A percentile compares a stretch with the other conserved stretches of the same genome.
Conservation (phyloP, 169 alveolate genomes). For the Amoebophrya sp. region DNA sequence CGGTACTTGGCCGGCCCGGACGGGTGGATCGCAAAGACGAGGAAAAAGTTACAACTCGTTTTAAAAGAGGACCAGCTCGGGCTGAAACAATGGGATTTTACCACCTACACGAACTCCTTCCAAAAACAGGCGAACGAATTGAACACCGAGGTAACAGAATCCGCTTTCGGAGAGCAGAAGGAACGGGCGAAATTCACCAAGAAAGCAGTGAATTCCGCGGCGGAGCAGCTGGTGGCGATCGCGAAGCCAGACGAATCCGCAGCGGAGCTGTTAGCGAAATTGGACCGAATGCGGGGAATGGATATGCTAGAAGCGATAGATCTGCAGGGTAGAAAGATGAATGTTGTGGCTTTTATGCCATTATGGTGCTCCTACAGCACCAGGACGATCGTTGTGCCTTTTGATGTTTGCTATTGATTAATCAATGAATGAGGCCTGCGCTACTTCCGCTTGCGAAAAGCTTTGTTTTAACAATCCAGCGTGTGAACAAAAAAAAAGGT, state of each 20-base stretch:
- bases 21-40: not conserved
- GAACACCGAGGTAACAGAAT: not conserved
- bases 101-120: not conserved
- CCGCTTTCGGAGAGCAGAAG: not conserved
- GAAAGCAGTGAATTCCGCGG: not conserved
- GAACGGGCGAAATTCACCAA: constrained; percentile 13
- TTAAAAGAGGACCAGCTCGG: not conserved
- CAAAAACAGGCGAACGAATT: not conserved
- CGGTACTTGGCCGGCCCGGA: constrained; percentile 10
- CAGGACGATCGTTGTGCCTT: too few relatives aligned
- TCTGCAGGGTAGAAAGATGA: constrained; percentile 10
- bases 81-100: not conserved
- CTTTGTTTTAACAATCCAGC: too few relatives aligned
- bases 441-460: too few relatives aligned
- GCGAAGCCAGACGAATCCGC: not conserved
- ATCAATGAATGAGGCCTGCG: too few relatives aligned
- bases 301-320: not conserved
- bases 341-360: too few relatives aligned
- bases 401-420: too few relatives aligned
- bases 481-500: too few relatives aligned
- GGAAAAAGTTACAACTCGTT: not conserved
- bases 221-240: not conserved
- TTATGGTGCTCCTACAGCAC: too few relatives aligned
- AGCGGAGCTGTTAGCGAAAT: not conserved
- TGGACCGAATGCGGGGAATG: not conserved